Evolutionary conservation across 345 rosid species (phyloP), one percentile per base, ranked within the genome.

Genomic region (Ceriops decandra): DNA sequence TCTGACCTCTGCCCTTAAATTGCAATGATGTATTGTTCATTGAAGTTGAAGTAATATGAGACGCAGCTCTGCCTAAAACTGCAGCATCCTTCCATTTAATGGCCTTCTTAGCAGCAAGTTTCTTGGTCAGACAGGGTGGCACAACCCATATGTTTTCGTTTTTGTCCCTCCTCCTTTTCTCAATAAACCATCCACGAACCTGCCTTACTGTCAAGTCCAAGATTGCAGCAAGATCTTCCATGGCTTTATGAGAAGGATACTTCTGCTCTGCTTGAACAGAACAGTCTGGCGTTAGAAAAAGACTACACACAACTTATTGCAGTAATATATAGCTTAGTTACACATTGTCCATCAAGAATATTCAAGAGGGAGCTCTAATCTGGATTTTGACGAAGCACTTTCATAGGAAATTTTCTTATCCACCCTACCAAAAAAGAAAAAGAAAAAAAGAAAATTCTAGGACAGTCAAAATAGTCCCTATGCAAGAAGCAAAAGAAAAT

Each of bases 181-280:
- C 88, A 57, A 74, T 46, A 75, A 88, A 87, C 99, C 99, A 90
- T 53, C 82, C 82, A 51, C 81, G 79, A 53, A 95, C 95, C 82
- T 95, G 90, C 73, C 85, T 82, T 68, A 69, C 60, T 9, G 98
- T 88, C 84, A 91, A 79, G 68, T 82, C 86, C 66, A 88, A 73
- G 42, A 82, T 70, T 31, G 56, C 77, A 5, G 91, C 90, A 74
- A 79, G 83, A 27, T 74, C 87, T 70, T 84, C 80, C 77, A 95
- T 81, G 35, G 82, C 84, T 60, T 32, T 53, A 57, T 76, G 79
- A 0, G 87, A 68, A 1, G 97, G 99, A 80, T 84, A 83, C 79
- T 76, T 81, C 62, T 82, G 66, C 71, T 82, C 99, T 90, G 88
- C 26, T 72, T 74, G 70, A 76, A 59, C 17, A 72, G 54, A 67